Evolutionary conservation across 331 rosid species (phyloP).

Genomic region (Acacia pycnantha): DNA sequence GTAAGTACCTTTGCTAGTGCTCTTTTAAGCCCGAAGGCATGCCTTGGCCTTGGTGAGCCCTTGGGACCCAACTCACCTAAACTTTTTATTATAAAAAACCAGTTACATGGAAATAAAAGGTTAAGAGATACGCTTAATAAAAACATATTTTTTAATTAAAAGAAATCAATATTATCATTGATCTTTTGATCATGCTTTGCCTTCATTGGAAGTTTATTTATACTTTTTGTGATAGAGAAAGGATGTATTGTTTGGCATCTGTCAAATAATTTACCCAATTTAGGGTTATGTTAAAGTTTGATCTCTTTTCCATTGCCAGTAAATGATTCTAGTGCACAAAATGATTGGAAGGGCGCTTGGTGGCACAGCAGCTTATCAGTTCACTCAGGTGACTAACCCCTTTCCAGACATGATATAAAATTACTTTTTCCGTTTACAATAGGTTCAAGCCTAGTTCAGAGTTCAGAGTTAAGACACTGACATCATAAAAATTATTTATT

Average conservation of each 20-base stretch:
- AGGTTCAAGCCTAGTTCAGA: background rate
- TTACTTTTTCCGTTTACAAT: background rate
- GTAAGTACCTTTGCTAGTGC: too few species aligned
- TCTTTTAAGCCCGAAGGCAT: too few species aligned
- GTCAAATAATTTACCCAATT: background rate
- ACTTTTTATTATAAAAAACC: too few species aligned
- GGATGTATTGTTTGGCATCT: background rate
- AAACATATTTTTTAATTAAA: background rate
- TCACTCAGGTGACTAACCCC: constrained; percentile 68
- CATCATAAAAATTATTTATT: constrained; percentile 14
- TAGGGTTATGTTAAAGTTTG: constrained; percentile 20
- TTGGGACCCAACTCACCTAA: too few species aligned
- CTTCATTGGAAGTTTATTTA: background rate
- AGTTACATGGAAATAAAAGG: background rate
- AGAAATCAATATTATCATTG: background rate
- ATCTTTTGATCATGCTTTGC: background rate
- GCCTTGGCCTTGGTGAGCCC: too few species aligned
- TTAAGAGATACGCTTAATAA: background rate
- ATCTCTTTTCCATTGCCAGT: constrained; percentile 45
- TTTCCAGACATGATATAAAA: background rate
- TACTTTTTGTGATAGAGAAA: background rate
- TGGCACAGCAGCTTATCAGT: constrained; percentile 88
- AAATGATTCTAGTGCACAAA: constrained; percentile 84
- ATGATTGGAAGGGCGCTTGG: constrained; percentile 99
- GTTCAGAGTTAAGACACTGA: background rate